Evolutionary conservation across 768 basidiomycete species (phyloP).

Genomic region (Psilocybe cubensis): DNA sequence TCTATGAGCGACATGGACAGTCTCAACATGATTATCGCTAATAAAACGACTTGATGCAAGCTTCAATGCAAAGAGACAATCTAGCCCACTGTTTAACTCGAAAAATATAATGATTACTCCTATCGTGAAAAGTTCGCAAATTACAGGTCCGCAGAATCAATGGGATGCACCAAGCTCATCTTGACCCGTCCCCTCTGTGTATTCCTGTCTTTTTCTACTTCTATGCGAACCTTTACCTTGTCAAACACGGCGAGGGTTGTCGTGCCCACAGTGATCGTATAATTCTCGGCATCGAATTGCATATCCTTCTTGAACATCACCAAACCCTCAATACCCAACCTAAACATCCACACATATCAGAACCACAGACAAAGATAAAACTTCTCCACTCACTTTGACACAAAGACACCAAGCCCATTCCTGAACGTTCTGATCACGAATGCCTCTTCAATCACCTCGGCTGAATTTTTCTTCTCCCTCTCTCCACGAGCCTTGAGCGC

Average conservation of each 20-base stretch:
- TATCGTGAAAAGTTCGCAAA: not conserved
- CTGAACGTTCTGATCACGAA: constrained; percentile 94
- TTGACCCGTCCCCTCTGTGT: constrained; percentile 90
- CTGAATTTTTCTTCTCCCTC: constrained; percentile 34
- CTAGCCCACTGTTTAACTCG: too few relatives aligned
- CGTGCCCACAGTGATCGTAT: constrained; percentile 70
- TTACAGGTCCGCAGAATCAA: constrained; percentile 54
- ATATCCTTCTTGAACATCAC: constrained; percentile 92
- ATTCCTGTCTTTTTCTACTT: constrained; percentile 93
- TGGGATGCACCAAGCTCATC: constrained; percentile 74
- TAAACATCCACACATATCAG: constrained; percentile 31
- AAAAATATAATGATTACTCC: too few relatives aligned
- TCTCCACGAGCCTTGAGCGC: constrained; percentile 77
- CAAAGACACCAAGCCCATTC: constrained; percentile 96
- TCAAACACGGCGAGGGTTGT: constrained; percentile 88
- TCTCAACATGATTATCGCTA: too few relatives aligned
- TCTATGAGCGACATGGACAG: too few relatives aligned
- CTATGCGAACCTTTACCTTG: constrained; percentile 88
- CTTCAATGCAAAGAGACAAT: too few relatives aligned
- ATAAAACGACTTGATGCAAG: too few relatives aligned
- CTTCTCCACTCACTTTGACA: constrained; percentile 72
- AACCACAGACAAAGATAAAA: not conserved
- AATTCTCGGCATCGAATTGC: constrained; percentile 90
- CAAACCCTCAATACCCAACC: constrained; percentile 92
- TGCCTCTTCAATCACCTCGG: constrained; percentile 73